Evolutionary conservation across 768 basidiomycete species (phyloP).

Genomic region (Amanita fuliginea): DNA sequence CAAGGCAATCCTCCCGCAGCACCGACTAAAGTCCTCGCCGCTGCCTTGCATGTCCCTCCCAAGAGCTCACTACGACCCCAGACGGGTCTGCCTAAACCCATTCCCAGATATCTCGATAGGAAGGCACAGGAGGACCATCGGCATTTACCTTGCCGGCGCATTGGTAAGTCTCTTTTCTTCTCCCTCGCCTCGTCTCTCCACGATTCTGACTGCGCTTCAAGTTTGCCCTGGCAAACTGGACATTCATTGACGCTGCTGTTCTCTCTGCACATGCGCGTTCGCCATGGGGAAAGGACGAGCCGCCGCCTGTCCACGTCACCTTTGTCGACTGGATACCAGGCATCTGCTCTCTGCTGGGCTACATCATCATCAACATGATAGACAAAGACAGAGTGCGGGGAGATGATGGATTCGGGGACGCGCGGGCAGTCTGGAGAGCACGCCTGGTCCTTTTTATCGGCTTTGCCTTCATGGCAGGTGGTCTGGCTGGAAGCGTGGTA

Average conservation of each 20-base stretch:
- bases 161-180: conserved; percentile 43
- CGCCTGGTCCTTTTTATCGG: conserved; percentile 87
- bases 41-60: conserved; percentile 44
- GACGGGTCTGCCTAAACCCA: conserved; percentile 79
- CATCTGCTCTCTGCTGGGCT: conserved; percentile 84
- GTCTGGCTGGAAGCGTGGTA: conserved; percentile 93
- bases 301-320: conserved; percentile 58
- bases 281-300: conserved; percentile 60
- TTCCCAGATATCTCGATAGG: conserved; percentile 70
- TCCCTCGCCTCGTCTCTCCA: no score
- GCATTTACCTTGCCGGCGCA: conserved; percentile 87
- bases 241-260: conserved; percentile 88
- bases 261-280: conserved; percentile 79
- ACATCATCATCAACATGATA: conserved; percentile 86
- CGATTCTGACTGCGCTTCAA: no score
- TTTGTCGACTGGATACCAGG: conserved; percentile 99
- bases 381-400: conserved; percentile 85
- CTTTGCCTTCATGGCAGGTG: conserved; percentile 96
- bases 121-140: conserved; percentile 70
- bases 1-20: background rate
- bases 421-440: conserved; percentile 84
- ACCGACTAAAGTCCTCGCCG: background rate
- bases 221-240: conserved; percentile 95
- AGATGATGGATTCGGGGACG: conserved; percentile 72
- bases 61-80: conserved; percentile 71